Evolutionary conservation across 768 basidiomycete genomes (phyloP).

Genomic region (Steccherinum ochraceum): DNA sequence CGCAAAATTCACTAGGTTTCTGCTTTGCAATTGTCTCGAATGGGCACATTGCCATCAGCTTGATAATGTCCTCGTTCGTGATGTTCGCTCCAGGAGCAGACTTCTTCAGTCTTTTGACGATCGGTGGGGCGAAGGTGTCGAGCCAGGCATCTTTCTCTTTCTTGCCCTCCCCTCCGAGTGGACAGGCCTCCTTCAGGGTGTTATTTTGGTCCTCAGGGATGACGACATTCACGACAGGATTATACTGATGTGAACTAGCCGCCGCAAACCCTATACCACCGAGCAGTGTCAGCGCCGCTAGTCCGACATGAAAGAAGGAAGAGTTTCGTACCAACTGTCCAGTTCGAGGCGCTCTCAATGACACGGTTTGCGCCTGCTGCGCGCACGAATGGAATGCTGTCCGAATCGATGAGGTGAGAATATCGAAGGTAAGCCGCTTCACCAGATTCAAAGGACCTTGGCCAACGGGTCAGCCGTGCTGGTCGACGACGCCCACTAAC

Average conservation of each 20-base stretch:
- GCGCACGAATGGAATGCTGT: conserved; percentile 47
- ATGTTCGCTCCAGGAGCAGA: conserved; percentile 60
- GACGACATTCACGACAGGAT: conserved; percentile 47
- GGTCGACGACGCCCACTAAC: background rate
- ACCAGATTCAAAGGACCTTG: conserved; percentile 50
- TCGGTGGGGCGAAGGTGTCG: conserved; percentile 44
- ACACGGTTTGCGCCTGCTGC: conserved; percentile 52
- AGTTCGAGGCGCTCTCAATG: conserved; percentile 60
- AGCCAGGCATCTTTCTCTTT: conserved; percentile 47
- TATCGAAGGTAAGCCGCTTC: conserved; percentile 49
- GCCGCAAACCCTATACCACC: conserved; percentile 47
- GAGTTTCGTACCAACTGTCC: conserved; percentile 60
- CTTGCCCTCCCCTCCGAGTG: conserved; percentile 39
- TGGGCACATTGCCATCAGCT: conserved; percentile 68
- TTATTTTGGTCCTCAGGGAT: conserved; percentile 45
- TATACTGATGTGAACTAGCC: conserved; percentile 41
- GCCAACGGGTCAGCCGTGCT: too few species aligned
- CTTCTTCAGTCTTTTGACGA: conserved; percentile 53
- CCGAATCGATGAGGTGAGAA: conserved; percentile 32
- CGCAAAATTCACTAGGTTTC: conserved; percentile 62
- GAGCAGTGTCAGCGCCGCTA: background rate
- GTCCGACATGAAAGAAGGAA: background rate
- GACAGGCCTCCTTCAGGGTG: conserved; percentile 44
- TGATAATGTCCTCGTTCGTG: conserved; percentile 44
- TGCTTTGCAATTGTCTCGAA: conserved; percentile 61